Base-by-base conservation (phyloP, 2,329 filamentous ascomycete species). In the Aquanectria penicillioides region DNA sequence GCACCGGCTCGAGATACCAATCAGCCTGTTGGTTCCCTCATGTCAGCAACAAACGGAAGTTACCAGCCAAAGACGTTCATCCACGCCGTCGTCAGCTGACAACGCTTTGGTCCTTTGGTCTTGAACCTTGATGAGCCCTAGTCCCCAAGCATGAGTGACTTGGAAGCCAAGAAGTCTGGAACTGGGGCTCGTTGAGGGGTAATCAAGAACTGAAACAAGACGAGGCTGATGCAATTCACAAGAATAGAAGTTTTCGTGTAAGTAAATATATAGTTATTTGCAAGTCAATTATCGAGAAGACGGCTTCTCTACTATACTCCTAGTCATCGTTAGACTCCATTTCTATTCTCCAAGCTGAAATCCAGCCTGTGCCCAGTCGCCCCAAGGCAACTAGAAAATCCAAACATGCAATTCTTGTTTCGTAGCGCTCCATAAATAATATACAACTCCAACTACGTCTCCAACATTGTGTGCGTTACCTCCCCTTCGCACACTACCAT, bases 281-380 rank as follows among this genome's bases (percentile, higher is more conserved):
- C 17, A 57, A 50, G 26, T 43, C 41, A 41, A 58, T 47, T 52
- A 47, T 46, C 4, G 47, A 52, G 40, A 58, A 46, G 15, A 28
- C 20, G 20, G 46, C 20, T 31, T 57, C 54, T 41, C 34, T 44
- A 33, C 41, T 26, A 48, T 41, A 49, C 53, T 57, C 53, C 38
- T n/a, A n/a, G n/a, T n/a, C n/a, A n/a, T n/a, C n/a, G n/a, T n/a
- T n/a, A 22, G 17, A 20, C 29, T 43, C 37, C n/a, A 20, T 57
- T 23, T 52, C 46, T 37, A 20, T 6, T 26, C 40, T 26, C 34
- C 36, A 22, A 40, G 8, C n/a, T 37, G n/a, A 46, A 46, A 47
- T 26, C 20, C 13, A 44, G 17, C 15, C 11, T 31, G 15, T 26
- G 12, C 33, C 12, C 33, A 25, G 36, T 36, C 23, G 36, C 44